phyloP scores from a whole-genome alignment of 805 yeast genomes.

The Yueomyces sinensis region DNA sequence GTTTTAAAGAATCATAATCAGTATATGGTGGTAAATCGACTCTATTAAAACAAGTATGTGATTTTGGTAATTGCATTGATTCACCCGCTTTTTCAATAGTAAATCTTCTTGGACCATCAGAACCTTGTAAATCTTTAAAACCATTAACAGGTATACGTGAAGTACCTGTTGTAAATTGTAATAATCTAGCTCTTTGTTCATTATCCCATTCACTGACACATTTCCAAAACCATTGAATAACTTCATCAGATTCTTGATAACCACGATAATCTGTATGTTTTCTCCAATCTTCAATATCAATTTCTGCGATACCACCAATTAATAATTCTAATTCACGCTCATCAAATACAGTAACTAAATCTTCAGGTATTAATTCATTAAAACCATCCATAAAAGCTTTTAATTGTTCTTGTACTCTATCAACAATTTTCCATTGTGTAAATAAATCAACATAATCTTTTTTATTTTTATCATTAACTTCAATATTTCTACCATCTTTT shows the following conservation, averaged over 20 bases:
- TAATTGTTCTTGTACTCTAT: conserved; percentile 90
- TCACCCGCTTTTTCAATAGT: conserved; percentile 97
- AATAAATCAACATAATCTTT: conserved; percentile 89
- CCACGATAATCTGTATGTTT: conserved; percentile 98
- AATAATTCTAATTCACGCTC: conserved; percentile 93
- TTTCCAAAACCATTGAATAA: conserved; percentile 98
- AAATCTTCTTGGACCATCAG: conserved; percentile 98
- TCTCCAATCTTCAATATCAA: conserved; percentile 98
- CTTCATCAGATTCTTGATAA: conserved; percentile 91
- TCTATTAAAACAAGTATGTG: conserved; percentile 98
- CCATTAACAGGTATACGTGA: conserved; percentile 98
- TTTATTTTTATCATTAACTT: conserved; percentile 89
- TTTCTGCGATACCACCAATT: conserved; percentile 97
- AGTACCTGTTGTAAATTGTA: conserved; percentile 98
- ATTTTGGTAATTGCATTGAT: conserved; percentile 80
- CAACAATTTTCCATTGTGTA: conserved; percentile 90
- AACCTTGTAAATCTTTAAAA: conserved; percentile 95
- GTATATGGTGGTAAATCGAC: conserved; percentile 93
- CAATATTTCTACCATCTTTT: conserved; percentile 76
- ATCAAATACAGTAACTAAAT: conserved; percentile 89
- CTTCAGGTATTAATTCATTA: conserved; percentile 95
- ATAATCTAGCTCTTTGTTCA: conserved; percentile 87
- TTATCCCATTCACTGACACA: conserved; percentile 89
- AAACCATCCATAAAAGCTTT: conserved; percentile 95
- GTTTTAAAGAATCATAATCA: conserved; percentile 71